phyloP scores from a whole-genome alignment of 306 rosid species.

The Senna siamea region DNA sequence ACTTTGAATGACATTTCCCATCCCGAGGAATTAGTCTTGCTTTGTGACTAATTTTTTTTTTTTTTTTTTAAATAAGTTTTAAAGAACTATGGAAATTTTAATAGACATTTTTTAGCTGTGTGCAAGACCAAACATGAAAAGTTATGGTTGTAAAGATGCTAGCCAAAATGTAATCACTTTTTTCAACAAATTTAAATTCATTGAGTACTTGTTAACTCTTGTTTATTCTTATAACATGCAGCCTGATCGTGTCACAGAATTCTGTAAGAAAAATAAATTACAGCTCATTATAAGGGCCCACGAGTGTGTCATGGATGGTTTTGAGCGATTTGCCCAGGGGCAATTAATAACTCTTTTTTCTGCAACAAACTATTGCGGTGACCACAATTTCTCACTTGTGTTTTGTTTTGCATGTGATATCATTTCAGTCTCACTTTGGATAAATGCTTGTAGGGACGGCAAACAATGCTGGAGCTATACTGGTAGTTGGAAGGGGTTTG shows the following conservation, averaged over 20 bases:
- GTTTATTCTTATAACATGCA: constrained; percentile 52
- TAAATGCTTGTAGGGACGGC: constrained; percentile 74
- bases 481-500: constrained; percentile 98
- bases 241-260: constrained; percentile 98
- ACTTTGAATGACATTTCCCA: neutral
- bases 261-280: constrained; percentile 93
- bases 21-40: neutral
- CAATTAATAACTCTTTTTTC: constrained; percentile 97
- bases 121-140: too few relatives aligned
- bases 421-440: constrained; percentile 41
- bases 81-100: too few relatives aligned
- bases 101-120: too few relatives aligned
- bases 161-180: constrained; percentile 1
- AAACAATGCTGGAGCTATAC: constrained; percentile 97
- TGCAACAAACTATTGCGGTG: constrained; percentile 98
- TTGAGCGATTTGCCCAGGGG: constrained; percentile 99
- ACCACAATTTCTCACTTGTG: constrained; percentile 37
- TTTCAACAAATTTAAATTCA: constrained; percentile 12
- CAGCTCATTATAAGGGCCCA: constrained; percentile 98
- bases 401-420: constrained; percentile 22
- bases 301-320: constrained; percentile 99
- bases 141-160: constrained; percentile 4
- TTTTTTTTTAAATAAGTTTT: too few relatives aligned
- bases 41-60: neutral
- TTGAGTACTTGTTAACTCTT: constrained; percentile 24